These are phyloP conservation scores for Monosporascus ibericus DNA, from an alignment of 2,329 filamentous ascomycete genomes.

Conservation along the genomic window DNA sequence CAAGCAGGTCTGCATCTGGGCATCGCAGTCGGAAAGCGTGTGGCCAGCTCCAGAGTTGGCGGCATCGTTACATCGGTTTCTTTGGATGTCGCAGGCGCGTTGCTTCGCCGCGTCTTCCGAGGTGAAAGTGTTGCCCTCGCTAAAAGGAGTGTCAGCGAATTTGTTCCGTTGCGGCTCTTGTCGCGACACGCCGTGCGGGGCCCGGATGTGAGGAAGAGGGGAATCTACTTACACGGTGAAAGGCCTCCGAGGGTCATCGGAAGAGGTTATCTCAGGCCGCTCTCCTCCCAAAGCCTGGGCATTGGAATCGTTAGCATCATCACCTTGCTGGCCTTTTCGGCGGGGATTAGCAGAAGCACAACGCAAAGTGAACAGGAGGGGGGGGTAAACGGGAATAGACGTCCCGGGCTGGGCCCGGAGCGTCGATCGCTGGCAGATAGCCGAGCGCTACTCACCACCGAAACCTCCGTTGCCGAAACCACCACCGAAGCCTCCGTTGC, in stretches of 20 bases:
- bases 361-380: not conserved
- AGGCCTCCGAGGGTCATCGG: not conserved
- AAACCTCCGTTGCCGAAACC: not conserved
- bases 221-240: not conserved
- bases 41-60: conserved; percentile 46
- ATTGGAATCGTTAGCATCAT: not conserved
- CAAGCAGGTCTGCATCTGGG: conserved; percentile 33
- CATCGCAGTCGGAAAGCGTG: conserved; percentile 45
- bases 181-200: not conserved
- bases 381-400: not conserved
- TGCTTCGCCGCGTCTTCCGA: conserved; percentile 49
- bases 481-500: not conserved
- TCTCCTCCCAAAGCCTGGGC: not conserved
- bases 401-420: not conserved
- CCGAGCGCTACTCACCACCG: not conserved
- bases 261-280: not conserved
- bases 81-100: conserved; percentile 57
- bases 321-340: not conserved
- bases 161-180: too few species aligned
- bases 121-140: conserved; percentile 47
- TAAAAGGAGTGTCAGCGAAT: conserved; percentile 37
- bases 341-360: not conserved
- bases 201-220: not conserved
- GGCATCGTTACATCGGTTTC: conserved; percentile 52
- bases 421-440: not conserved